A percentile compares a stretch with the other conserved stretches of the same genome.
phyloP scores from a whole-genome alignment of 345 rosid species.

The Limnanthes douglasii region DNA sequence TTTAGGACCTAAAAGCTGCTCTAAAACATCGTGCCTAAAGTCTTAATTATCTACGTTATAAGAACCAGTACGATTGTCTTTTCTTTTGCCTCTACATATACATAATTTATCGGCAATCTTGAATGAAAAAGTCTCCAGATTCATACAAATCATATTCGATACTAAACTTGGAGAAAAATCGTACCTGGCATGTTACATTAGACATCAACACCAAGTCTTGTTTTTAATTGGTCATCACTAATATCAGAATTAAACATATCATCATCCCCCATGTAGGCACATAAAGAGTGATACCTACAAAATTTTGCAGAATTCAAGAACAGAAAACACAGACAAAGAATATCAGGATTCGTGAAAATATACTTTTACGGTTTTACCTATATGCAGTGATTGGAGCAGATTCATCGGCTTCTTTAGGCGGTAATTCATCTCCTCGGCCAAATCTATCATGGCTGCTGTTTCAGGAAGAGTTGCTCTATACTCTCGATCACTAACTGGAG shows the following conservation, averaged over 20 bases:
- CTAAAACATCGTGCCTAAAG: too few species aligned
- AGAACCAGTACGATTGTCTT: not conserved
- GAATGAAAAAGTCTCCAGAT: too few species aligned
- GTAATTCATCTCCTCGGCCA: constrained; percentile 75
- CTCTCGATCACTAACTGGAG: constrained; percentile 95
- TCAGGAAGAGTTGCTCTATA: constrained; percentile 90
- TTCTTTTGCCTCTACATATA: not conserved
- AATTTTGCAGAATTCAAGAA: constrained; percentile 13
- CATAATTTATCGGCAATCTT: too few species aligned
- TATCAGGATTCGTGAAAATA: not conserved
- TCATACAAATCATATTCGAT: too few species aligned
- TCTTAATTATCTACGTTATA: too few species aligned
- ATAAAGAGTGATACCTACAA: constrained; percentile 79
- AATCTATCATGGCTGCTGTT: constrained; percentile 83
- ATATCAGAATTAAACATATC: constrained; percentile 99
- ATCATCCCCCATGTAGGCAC: constrained; percentile 95
- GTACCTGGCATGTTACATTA: constrained; percentile 91
- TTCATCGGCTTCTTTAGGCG: constrained; percentile 88
- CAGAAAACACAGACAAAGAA: not conserved
- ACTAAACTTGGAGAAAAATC: not conserved
- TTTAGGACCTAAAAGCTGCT: too few species aligned
- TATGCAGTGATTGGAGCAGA: constrained; percentile 71
- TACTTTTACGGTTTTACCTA: constrained; percentile 20
- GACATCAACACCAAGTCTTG: constrained; percentile 85
- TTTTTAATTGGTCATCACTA: constrained; percentile 80